A percentile compares a stretch with the other conserved stretches of the same genome.
phyloP scores from a whole-genome alignment of 768 basidiomycete species.

The Saitozyma podzolica region DNA sequence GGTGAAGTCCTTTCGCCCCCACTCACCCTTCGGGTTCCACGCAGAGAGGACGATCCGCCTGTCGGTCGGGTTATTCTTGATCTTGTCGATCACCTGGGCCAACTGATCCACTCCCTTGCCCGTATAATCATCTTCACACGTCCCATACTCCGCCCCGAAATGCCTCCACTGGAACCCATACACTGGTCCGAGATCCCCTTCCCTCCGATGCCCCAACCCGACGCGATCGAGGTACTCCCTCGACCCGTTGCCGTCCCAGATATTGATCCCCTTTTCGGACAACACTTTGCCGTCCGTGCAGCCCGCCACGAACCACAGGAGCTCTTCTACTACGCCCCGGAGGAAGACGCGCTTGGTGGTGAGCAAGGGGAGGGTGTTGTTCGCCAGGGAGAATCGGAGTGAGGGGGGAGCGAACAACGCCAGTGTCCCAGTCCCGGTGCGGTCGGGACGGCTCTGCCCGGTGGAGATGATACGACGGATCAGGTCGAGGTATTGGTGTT shows the following conservation, averaged over 20 bases:
- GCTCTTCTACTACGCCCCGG: constrained; percentile 86
- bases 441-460: constrained; percentile 79
- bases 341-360: constrained; percentile 95
- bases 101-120: constrained; percentile 92
- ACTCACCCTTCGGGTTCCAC: constrained; percentile 94
- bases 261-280: constrained; percentile 79
- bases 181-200: constrained; percentile 93
- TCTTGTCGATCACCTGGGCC: constrained; percentile 82
- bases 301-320: constrained; percentile 90
- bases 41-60: constrained; percentile 90
- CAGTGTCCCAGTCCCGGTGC: constrained; percentile 91
- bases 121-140: constrained; percentile 59
- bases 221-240: constrained; percentile 79
- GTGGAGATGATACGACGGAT: constrained; percentile 71
- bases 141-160: constrained; percentile 77
- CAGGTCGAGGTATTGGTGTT: constrained; percentile 83
- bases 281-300: constrained; percentile 76
- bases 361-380: constrained; percentile 72
- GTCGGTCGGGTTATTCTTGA: constrained; percentile 89
- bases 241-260: constrained; percentile 97
- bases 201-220: constrained; percentile 77
- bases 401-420: constrained; percentile 88
- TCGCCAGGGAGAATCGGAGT: constrained; percentile 80
- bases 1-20: no score
- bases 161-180: constrained; percentile 98